Base-by-base conservation (phyloP, 345 rosid genomes). In the Schrenkiella parvula region DNA sequence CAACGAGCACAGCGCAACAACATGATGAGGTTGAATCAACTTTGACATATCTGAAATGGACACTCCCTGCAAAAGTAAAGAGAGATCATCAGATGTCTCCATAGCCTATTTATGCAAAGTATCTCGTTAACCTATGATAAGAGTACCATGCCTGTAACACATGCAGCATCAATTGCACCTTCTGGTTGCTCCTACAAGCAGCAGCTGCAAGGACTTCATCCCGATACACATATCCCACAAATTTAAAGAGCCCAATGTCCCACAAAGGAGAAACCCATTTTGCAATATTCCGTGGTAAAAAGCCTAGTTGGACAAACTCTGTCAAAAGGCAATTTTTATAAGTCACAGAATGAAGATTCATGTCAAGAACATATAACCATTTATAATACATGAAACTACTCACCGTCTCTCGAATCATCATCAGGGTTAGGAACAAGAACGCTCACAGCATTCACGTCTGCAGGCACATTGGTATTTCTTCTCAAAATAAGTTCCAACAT, bases 261-360 rank as follows among this genome's bases (percentile, higher is more conserved):
- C 96, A 93, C 84, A 90, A 74, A 4, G 97, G 98, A 66, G 98
- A 90, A 69, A 90, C 88, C 98, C 96, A 90, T 75, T 86, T 90
- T 59, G 90, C 96, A 38, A 89, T 77, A 79, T 73, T 64, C 77
- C 88, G 81, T 28, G 97, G 96, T 48, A 93, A 81, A 83, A 93
- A 93, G 66, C 98, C 98, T 78, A 90, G 80, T 66, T 87, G 97
- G 25, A 89, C 37, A 58, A 80, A 81, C 62, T 90, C 97, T 93
- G 62, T 50, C 68, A 61, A 77, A 60, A 71, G 60, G 71, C 8
- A 76, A 57, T 55, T 63, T 52, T 31, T 14, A 38, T 3, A 1
- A 51, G 68, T 41, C 37, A 43, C 18, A 55, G 0, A 28, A n/a
- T 46, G 71, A 60, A 37, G 35, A 25, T 44, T 52, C 51, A 55